A percentile compares a stretch with the other conserved stretches of the same genome.
Evolutionary conservation across 805 yeast species (phyloP).

Genomic region (Metschnikowia amazonensis): DNA sequence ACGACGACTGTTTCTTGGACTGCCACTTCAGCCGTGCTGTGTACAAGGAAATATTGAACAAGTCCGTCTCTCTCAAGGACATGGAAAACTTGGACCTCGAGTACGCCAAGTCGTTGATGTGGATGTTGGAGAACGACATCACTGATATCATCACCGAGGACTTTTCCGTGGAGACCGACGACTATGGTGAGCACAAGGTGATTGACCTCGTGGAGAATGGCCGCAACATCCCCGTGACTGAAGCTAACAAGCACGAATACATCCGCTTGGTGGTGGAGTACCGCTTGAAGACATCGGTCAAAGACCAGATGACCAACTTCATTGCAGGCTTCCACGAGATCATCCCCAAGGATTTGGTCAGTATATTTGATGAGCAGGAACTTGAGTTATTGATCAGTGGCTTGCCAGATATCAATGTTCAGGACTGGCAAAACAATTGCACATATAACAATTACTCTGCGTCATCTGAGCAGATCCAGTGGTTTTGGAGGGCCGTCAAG

Average conservation of each 20-base stretch:
- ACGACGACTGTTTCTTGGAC: conserved; percentile 80
- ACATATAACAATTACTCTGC: conserved; percentile 76
- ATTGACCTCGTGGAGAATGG: conserved; percentile 85
- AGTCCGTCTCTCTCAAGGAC: conserved; percentile 80
- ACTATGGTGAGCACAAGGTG: conserved; percentile 82
- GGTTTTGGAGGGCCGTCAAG: conserved; percentile 98
- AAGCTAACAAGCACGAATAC: conserved; percentile 85
- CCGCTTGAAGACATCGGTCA: conserved; percentile 74
- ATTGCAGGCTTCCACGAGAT: conserved; percentile 86
- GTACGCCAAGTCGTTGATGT: conserved; percentile 83
- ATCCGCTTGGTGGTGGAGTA: conserved; percentile 84
- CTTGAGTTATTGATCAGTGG: conserved; percentile 90
- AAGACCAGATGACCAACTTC: conserved; percentile 83
- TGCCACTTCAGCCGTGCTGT: conserved; percentile 95
- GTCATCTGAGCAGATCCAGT: conserved; percentile 80
- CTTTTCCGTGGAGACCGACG: conserved; percentile 89
- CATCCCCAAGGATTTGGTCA: conserved; percentile 75
- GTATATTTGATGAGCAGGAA: conserved; percentile 94
- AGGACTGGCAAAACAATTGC: conserved; percentile 91
- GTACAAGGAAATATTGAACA: conserved; percentile 79
- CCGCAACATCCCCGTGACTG: conserved; percentile 78
- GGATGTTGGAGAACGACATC: conserved; percentile 97
- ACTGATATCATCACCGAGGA: conserved; percentile 94
- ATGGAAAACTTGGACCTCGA: conserved; percentile 92
- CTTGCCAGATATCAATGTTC: conserved; percentile 91